Evolutionary conservation across 2,329 filamentous ascomycete genomes (phyloP).

Genomic region (Diaporthe vexans): DNA sequence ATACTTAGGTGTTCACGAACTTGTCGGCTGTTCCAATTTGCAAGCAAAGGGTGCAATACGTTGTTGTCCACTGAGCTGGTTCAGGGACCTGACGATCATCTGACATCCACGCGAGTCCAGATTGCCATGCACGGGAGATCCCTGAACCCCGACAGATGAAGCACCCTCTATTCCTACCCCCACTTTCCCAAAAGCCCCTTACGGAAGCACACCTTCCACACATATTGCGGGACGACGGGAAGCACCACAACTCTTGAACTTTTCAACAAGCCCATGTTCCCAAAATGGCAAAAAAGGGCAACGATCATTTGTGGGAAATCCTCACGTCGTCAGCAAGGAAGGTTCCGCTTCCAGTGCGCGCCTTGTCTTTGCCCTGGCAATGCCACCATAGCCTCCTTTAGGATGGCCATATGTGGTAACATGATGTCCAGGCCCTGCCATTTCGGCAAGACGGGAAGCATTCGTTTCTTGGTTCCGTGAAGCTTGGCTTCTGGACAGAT

Average conservation of each 20-base stretch:
- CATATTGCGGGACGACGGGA: conserved; percentile 34
- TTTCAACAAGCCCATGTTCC: background rate
- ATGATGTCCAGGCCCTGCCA: background rate
- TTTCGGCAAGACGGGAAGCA: conserved; percentile 15
- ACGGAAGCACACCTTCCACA: conserved; percentile 39
- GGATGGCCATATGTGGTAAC: conserved; percentile 10
- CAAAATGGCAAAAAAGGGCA: background rate
- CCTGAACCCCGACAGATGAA: conserved; percentile 11
- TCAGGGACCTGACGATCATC: conserved; percentile 28
- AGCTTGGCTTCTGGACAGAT: conserved; percentile 11
- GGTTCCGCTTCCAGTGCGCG: background rate
- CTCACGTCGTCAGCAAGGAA: background rate
- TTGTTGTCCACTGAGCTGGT: background rate
- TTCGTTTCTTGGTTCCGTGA: conserved; percentile 2
- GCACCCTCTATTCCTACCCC: background rate
- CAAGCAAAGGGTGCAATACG: background rate
- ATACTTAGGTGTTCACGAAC: background rate
- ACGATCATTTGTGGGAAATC: conserved; percentile 42
- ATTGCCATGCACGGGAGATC: conserved; percentile 11
- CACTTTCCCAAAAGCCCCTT: conserved; percentile 30
- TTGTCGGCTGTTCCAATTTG: background rate
- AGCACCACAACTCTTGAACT: background rate
- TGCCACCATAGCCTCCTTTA: conserved; percentile 13
- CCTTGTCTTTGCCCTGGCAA: background rate
- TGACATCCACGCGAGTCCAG: background rate